These are phyloP conservation scores for Dactylellina drechsleri DNA, from an alignment of 2,329 filamentous ascomycete species.

Conservation along the genomic window DNA sequence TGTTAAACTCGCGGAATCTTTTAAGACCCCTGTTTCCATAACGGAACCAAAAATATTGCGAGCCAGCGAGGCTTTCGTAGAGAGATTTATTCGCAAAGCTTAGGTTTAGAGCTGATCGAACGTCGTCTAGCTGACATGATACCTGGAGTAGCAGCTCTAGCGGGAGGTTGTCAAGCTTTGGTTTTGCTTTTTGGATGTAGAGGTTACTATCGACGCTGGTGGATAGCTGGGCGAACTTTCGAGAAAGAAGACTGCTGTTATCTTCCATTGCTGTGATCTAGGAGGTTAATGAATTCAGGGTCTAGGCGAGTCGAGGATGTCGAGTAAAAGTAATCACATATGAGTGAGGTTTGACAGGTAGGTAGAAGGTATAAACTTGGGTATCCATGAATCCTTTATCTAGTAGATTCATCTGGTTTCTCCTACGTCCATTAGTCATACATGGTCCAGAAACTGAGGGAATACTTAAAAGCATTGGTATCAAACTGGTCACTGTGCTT, in stretches of 20 bases:
- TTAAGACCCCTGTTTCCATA: conserved; percentile 10
- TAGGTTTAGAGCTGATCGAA: conserved; percentile 6
- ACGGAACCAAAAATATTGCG: conserved; percentile 41
- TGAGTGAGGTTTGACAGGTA: neutral
- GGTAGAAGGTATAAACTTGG: neutral
- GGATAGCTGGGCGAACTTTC: neutral
- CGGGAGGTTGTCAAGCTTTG: conserved; percentile 15
- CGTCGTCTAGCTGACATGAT: conserved; percentile 21
- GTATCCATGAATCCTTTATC: neutral
- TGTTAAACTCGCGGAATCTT: conserved; percentile 29
- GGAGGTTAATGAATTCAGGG: neutral
- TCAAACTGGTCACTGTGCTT: too few relatives aligned
- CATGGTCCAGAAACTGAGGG: too few relatives aligned
- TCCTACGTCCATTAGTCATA: too few relatives aligned
- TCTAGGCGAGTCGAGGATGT: neutral
- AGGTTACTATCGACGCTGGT: neutral
- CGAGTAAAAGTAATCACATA: neutral
- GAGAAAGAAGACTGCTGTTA: neutral
- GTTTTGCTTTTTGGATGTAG: neutral
- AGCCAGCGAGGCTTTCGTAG: conserved; percentile 4
- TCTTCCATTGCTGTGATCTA: neutral
- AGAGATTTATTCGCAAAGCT: conserved; percentile 13
- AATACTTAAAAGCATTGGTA: too few relatives aligned
- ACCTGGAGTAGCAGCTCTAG: conserved; percentile 35
- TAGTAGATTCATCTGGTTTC: neutral